These are phyloP conservation scores for Heliamphora pulchella DNA, from an alignment of 179 eudicot genomes.

Conservation along the genomic window DNA sequence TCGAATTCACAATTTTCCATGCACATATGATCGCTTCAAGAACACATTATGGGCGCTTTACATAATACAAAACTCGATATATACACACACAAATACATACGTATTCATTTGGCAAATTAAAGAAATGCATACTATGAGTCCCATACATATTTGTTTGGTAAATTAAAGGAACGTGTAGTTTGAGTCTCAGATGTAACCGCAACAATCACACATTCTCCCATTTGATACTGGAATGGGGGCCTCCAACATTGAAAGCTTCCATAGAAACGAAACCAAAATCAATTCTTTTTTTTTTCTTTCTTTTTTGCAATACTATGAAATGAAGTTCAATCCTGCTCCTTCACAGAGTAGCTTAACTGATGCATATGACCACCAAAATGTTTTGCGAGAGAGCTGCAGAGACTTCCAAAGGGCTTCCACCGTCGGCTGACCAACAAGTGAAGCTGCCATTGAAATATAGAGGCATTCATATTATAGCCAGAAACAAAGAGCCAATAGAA, in stretches of 20 bases:
- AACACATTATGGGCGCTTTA: too few species aligned
- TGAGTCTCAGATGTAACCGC: too few species aligned
- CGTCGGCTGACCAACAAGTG: not conserved
- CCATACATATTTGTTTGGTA: too few species aligned
- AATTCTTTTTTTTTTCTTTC: not conserved
- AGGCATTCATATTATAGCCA: conserved; percentile 4
- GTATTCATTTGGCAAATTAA: too few species aligned
- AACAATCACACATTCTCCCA: not conserved
- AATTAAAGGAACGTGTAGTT: too few species aligned
- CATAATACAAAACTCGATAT: too few species aligned
- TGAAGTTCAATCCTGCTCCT: not conserved
- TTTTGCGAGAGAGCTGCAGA: too few species aligned
- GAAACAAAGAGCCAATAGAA: not conserved
- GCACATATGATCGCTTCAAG: too few species aligned
- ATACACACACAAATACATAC: too few species aligned
- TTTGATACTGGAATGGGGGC: not conserved
- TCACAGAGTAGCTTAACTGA: not conserved
- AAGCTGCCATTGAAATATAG: conserved; percentile 4
- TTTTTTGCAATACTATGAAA: not conserved
- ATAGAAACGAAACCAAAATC: not conserved
- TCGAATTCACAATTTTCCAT: too few species aligned
- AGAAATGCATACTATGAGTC: too few species aligned
- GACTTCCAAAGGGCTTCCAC: too few species aligned
- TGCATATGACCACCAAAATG: not conserved
- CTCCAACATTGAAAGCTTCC: not conserved